Evolutionary conservation across 257 asterid species (phyloP).

Genomic region (Solanum gandarillasii): DNA sequence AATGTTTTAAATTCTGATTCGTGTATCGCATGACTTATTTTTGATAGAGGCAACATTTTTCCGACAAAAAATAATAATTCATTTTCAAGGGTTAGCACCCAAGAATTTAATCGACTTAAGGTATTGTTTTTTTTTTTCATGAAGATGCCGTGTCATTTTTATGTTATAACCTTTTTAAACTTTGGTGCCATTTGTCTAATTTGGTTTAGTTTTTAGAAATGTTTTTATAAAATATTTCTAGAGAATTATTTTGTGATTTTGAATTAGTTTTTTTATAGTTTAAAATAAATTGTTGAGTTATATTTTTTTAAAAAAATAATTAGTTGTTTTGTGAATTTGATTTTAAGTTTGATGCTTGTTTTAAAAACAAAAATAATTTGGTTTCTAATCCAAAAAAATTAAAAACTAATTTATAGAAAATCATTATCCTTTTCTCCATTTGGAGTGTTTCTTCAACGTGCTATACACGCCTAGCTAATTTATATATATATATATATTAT

Average conservation of each 20-base stretch:
- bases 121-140: background rate
- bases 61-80: too few relatives aligned
- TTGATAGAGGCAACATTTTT: too few relatives aligned
- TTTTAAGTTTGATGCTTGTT: background rate
- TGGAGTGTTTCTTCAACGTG: background rate
- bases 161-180: background rate
- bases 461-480: background rate
- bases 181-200: background rate
- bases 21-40: too few relatives aligned
- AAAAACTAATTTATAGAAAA: background rate
- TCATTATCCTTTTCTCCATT: background rate
- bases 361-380: background rate
- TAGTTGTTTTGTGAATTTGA: background rate
- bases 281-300: background rate
- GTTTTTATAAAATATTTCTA: background rate
- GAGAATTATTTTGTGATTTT: background rate
- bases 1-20: accelerated
- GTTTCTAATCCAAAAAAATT: background rate
- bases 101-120: background rate
- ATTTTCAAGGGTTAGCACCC: background rate
- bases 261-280: background rate
- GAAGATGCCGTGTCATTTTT: background rate
- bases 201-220: background rate
- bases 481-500: too few relatives aligned
- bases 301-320: background rate